Evolutionary conservation across 2,329 filamentous ascomycete genomes (phyloP).

Genomic region (Mycosphaerella arachidis): DNA sequence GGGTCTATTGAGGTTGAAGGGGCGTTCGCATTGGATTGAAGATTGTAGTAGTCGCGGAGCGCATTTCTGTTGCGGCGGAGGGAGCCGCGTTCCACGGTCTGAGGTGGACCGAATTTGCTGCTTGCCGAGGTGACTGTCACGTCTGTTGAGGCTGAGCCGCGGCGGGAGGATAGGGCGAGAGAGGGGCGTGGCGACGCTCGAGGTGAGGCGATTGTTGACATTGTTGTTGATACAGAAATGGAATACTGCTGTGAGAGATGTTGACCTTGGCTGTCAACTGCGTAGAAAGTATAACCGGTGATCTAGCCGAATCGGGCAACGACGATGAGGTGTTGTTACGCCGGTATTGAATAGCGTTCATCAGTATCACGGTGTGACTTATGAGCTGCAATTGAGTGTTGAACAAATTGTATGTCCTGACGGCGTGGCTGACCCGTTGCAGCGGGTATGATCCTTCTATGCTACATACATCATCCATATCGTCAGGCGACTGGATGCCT

Average conservation of each 20-base stretch:
- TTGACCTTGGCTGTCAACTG: background rate
- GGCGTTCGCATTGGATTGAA: conserved; percentile 49
- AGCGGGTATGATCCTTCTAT: no score
- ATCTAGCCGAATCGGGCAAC: background rate
- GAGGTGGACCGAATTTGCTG: conserved; percentile 28
- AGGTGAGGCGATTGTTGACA: conserved; percentile 52
- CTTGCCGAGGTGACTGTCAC: conserved; percentile 45
- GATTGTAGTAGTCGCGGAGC: conserved; percentile 90
- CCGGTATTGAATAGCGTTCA: no score
- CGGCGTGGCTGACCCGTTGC: no score
- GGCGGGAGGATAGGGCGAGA: conserved; percentile 63
- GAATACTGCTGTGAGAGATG: background rate
- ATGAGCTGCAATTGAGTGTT: no score
- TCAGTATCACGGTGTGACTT: no score
- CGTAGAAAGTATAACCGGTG: background rate
- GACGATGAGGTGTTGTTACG: background rate
- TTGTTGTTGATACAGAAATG: conserved; percentile 27
- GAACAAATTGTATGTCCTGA: no score
- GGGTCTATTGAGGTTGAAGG: conserved; percentile 34
- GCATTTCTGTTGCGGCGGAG: conserved; percentile 71
- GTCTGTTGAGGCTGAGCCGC: conserved; percentile 64
- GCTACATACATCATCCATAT: background rate
- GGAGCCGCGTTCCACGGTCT: conserved; percentile 41
- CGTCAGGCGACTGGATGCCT: background rate
- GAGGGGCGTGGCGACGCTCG: conserved; percentile 54